Evolutionary conservation across 805 yeast genomes (phyloP), one percentile per base, ranked within the genome.

Genomic region (Priceomyces medius): DNA sequence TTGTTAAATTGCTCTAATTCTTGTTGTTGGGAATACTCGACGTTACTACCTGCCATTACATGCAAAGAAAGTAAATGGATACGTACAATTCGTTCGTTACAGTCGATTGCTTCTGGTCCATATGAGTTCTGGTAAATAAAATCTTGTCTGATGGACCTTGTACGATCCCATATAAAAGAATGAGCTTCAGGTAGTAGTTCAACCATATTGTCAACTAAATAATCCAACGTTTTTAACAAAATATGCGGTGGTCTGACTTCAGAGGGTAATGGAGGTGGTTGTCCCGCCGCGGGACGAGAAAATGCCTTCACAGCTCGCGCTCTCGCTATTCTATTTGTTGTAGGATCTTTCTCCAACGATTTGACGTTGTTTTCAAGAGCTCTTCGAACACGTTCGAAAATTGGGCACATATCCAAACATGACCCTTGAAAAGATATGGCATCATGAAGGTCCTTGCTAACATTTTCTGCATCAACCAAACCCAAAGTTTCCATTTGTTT

Each of bases 211-310:
- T 80, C 80, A 6, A 88, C 76, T 26, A 93, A 72, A 58, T 87
- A 88, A 44, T 85, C 73, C 45, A 93, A 64, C 0, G 97, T 83
- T 26, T 70, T 54, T 9, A 73, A 74, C 31, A 93, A 64, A 1
- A 90, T 70, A 41, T 74, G 76, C 0, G 99, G 99, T 1, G 99
- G 96, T 46, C 99, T 74, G 3, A 93, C 99, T 59, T 93, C 99
- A 1, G 97, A 88, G 0, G 99, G 99, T 43, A 93, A 68, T 2
- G 98, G 95, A 2, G 97, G 98, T 1, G 97, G 96, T 52, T 93
- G 97, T 5, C 98, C 99, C 0, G 98, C 97, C 13, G 96, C 96
- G 0, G 99, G 97, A 52, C 99, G 73, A 17, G 95, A 85, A 58
- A 93, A 93, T 1, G 96, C 95, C 63, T 93, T 93, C 5, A 93